A percentile compares a stretch with the other conserved stretches of the same genome.
These are phyloP conservation scores for Peronospora belbahrii DNA, from an alignment of 352 stramenopile genomes.

Conservation along the genomic window DNA sequence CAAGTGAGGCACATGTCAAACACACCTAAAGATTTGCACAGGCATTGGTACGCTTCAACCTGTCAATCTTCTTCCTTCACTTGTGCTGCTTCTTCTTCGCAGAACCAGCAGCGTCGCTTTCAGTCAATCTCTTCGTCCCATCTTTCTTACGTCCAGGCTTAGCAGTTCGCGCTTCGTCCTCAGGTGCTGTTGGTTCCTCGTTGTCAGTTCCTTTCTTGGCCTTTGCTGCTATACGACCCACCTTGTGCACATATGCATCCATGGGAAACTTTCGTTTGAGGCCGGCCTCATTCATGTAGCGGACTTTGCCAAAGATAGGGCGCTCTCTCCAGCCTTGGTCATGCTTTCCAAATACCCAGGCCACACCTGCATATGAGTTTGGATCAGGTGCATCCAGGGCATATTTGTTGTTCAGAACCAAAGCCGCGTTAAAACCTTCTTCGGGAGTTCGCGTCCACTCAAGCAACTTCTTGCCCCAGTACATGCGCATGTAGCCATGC, in stretches of 20 bases:
- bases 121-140: constrained; percentile 4
- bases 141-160: constrained; percentile 11
- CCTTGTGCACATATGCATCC: constrained; percentile 66
- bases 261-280: constrained; percentile 99
- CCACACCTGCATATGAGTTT: constrained; percentile 88
- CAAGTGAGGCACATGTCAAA: too few relatives aligned
- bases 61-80: constrained; percentile 2
- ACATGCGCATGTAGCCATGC: constrained; percentile 95
- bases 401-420: constrained; percentile 99
- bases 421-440: constrained; percentile 87
- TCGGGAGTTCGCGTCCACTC: constrained; percentile 93
- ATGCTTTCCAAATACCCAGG: constrained; percentile 90
- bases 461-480: constrained; percentile 99
- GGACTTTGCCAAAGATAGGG: constrained; percentile 97
- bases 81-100: constrained; percentile 24
- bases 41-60: neutral
- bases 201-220: constrained; percentile 5
- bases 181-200: neutral
- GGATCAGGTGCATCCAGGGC: constrained; percentile 94
- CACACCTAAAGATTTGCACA: neutral
- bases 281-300: constrained; percentile 98
- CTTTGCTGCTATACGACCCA: constrained; percentile 24
- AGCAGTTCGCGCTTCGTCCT: constrained; percentile 3
- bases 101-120: constrained; percentile 1
- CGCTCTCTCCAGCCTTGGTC: constrained; percentile 96